Base-by-base conservation (phyloP, 202 grass and related monocot species). In the Eragrostis tef region DNA sequence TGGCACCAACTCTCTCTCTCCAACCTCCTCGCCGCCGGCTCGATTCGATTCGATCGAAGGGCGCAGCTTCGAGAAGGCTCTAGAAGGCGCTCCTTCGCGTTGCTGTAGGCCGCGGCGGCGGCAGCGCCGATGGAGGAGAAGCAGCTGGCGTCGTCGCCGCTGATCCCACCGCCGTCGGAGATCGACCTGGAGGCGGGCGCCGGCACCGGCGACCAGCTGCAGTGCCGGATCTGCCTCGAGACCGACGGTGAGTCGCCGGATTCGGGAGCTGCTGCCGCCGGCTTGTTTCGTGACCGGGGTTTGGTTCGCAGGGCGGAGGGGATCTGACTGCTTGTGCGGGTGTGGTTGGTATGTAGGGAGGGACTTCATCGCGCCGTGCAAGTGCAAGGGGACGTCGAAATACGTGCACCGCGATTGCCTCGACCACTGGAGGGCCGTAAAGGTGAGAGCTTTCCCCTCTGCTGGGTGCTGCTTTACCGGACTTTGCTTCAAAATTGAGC, bases 331-430 rank as follows among this genome's bases (percentile, higher is more conserved):
- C 42, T 48, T n/a, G 8, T 72, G 11, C 9, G 26, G 10, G 20
- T 67, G 68, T 63, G 8, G 22, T 80, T 62, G 26, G 60, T 73
- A 85, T 87, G 81, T 73, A 98, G 95, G 90, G 79, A 89, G 92
- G 82, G 95, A 98, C 80, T 98, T 98, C 85, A 98, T 98, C 72
- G 95, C 95, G 61, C 95, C 95, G 43, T 98, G 95, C 80, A 98
- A 93, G 77, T 98, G 95, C 92, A 98, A 98, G 90, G 95, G 95
- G 47, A 93, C 95, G 47, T 89, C 95, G 75, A 98, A 98, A 64
- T 98, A 91, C 83, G 95, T 98, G 29, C 95, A 98, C 86, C 90
- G 94, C 65, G 90, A 98, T 79, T 98, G 95, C 88, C 90, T 98
- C 36, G 95, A 98, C 75, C 92, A 98, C 83, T 98, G 95, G 95